phyloP scores from a whole-genome alignment of 2,329 filamentous ascomycete genomes.

The Paramyrothecium sp. region DNA sequence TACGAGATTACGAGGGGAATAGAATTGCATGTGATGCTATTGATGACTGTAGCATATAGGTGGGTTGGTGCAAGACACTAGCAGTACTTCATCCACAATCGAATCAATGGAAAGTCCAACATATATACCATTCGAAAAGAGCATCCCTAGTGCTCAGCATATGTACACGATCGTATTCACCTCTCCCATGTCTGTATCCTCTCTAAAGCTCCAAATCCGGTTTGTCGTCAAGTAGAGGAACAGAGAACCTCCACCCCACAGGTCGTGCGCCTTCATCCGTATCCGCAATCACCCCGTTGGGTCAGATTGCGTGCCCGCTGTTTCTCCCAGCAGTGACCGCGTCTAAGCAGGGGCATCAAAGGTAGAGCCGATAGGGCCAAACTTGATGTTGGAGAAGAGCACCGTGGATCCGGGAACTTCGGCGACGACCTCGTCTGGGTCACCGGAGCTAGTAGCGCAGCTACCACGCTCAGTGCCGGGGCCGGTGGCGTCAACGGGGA shows the following conservation, averaged over 20 bases:
- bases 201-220: neutral
- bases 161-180: neutral
- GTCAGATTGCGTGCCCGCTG: neutral
- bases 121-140: neutral
- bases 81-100: neutral
- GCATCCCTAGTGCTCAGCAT: neutral
- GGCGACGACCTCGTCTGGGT: constrained; percentile 47
- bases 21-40: too few species aligned
- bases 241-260: neutral
- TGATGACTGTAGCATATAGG: neutral
- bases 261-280: neutral
- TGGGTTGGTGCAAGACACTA: neutral
- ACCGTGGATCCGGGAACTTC: constrained; percentile 47
- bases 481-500: constrained; percentile 46
- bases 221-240: neutral
- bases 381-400: constrained; percentile 58
- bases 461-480: constrained; percentile 53
- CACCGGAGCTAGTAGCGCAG: constrained; percentile 51
- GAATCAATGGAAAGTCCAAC: neutral
- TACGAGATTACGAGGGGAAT: too few species aligned
- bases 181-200: neutral
- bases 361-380: constrained; percentile 55
- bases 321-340: neutral
- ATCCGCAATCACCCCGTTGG: neutral
- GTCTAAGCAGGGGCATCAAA: constrained; percentile 21